Percentiles rank a stretch among this genome's conserved stretches.
phyloP scores from a whole-genome alignment of 1,139 yeast genomes.

The Arxiozyma bovina region DNA sequence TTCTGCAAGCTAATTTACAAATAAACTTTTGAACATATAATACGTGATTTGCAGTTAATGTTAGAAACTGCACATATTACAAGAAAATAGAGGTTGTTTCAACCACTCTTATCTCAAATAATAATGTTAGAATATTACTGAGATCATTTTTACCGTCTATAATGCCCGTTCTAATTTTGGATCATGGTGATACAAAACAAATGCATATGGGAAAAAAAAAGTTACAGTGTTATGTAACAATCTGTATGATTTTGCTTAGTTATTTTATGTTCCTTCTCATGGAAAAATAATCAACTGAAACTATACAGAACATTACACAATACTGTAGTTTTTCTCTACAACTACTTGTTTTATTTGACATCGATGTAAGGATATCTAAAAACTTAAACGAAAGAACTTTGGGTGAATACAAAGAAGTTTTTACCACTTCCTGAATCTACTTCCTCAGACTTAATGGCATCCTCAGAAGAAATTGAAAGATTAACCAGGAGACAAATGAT shows the following conservation, averaged over 20 bases:
- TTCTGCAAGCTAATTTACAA: conserved; percentile 1
- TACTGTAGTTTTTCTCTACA: too few species aligned
- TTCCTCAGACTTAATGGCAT: neutral
- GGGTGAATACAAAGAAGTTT: neutral
- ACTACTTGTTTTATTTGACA: too few species aligned
- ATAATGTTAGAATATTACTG: neutral
- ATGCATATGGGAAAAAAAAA: neutral
- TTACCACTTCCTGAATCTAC: neutral
- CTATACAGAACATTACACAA: too few species aligned
- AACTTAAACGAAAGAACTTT: neutral
- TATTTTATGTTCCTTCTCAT: conserved; percentile 3
- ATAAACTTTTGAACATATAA: conserved; percentile 5
- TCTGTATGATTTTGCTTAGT: conserved; percentile 1
- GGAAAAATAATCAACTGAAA: too few species aligned
- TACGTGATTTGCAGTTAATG: conserved; percentile 4
- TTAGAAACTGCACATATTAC: conserved; percentile 4
- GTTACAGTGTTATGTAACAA: conserved; percentile 1
- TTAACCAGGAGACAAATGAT: neutral
- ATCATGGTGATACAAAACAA: neutral
- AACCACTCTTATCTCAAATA: neutral
- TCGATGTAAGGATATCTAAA: conserved; percentile 2
- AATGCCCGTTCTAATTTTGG: neutral
- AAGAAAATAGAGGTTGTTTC: conserved; percentile 1
- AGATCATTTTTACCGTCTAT: conserved; percentile 5
- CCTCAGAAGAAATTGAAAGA: neutral